Base-by-base conservation (phyloP, 495 filamentous ascomycete genomes). In the Rusavskia elegans region DNA sequence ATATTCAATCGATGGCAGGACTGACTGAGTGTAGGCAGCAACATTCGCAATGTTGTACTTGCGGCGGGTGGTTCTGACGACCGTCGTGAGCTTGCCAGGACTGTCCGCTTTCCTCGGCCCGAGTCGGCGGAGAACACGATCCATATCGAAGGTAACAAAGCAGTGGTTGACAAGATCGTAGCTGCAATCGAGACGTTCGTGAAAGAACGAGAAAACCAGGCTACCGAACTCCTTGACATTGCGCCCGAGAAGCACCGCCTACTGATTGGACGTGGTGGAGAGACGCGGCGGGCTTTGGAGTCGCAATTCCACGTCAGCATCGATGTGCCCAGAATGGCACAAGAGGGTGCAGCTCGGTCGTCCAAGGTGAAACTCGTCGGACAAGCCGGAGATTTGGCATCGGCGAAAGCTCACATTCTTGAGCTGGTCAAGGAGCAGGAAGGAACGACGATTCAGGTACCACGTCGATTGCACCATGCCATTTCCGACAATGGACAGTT, bases 241-340 rank as follows among this genome's bases (percentile, higher is more conserved):
- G 80, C 87, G 21, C 78, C 80, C 4, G 82, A 89, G 51, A 95
- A 94, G 71, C 93, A 97, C 63, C 78, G 88, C 32, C 72, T 86
- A 10, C 75, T 99, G 14, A 96, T 99, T 59, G 92, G 92, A 44
- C 85, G 87, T 38, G 89, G 88, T 53, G 92, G 92, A 50, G 87
- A 92, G 49, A 81, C 80, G 36, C 81, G 89, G 55, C 82, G 85
- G 48, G 74, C 78, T 41, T 78, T 99, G n/a, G 92, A 97, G 69
- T 78, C 83, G 21, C 78, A 87, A 63, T 95, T 97, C 74, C 82
- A 81, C 53, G 81, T 99, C 58, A 81, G 80, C 16, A 78, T 99
- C 55, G 87, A 95, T 57, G 84, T 99, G 50, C 92, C 92, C 11
- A 84, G 85, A 56, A 78, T 79, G 29, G 76, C 70, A 59, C 73